phyloP scores from a whole-genome alignment of 140 eudicot species.

The Anethum foeniculum region DNA sequence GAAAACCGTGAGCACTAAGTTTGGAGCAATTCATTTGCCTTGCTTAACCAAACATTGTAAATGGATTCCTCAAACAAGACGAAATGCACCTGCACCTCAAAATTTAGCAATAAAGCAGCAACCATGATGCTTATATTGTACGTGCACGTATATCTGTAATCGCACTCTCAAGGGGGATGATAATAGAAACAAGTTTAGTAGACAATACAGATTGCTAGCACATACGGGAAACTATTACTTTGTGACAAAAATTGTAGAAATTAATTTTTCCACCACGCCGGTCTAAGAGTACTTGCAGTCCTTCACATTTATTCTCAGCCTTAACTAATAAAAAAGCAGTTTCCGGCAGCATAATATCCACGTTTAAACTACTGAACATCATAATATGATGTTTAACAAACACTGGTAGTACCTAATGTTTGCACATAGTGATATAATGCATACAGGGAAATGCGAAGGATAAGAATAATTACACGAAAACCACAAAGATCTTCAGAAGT shows the following conservation, averaged over 20 bases:
- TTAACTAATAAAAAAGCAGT: not conserved
- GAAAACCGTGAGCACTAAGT: conserved; percentile 4
- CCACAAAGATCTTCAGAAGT: not conserved
- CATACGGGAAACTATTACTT: not conserved
- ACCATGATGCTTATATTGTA: not conserved
- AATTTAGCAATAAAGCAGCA: not conserved
- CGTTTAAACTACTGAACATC: not conserved
- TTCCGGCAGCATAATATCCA: not conserved
- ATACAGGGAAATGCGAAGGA: not conserved
- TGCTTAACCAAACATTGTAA: conserved; percentile 54
- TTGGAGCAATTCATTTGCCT: conserved; percentile 49
- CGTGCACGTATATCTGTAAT: not conserved
- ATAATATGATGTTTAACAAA: not conserved
- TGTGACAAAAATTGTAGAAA: not conserved
- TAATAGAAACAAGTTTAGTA: not conserved
- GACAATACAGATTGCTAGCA: not conserved
- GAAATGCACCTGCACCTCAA: conserved; percentile 54
- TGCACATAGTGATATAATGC: not conserved
- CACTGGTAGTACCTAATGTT: not conserved
- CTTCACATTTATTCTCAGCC: not conserved
- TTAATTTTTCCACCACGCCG: not conserved
- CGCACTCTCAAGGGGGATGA: not conserved
- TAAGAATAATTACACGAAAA: not conserved
- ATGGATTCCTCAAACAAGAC: conserved; percentile 60
- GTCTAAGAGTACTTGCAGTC: not conserved